These are phyloP conservation scores for Narthecium ossifragum DNA, from an alignment of 106 monocot genomes.

Conservation along the genomic window DNA sequence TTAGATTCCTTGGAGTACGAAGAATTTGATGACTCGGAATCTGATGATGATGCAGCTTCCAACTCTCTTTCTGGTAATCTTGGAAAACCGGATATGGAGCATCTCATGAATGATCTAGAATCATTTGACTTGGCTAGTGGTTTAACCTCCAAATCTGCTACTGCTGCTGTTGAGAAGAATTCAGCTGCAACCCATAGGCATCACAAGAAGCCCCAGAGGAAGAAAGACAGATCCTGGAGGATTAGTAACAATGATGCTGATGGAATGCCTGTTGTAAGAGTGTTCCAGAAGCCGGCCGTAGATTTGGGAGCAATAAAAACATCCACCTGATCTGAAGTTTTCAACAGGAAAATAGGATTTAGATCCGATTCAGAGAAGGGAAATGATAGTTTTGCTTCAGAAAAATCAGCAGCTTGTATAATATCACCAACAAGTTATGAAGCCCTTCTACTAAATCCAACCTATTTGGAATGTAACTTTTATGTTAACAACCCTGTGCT, in stretches of 20 bases:
- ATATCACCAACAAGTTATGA: too few species aligned
- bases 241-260: slow-evolving; percentile 72
- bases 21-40: slow-evolving; percentile 19
- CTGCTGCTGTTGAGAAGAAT: slow-evolving; percentile 36
- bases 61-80: slow-evolving; percentile 1
- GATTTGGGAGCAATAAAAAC: slow-evolving; percentile 33
- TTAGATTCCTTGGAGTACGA: slow-evolving; percentile 2
- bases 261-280: slow-evolving; percentile 78
- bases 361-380: too few species aligned
- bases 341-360: too few species aligned
- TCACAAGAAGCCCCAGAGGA: slow-evolving; percentile 86
- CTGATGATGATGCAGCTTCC: slow-evolving; percentile 7
- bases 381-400: too few species aligned
- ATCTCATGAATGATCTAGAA: slow-evolving; percentile 50
- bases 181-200: slow-evolving; percentile 34
- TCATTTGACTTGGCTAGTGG: slow-evolving; percentile 49
- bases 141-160: slow-evolving; percentile 12
- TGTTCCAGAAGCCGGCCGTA: slow-evolving; percentile 77
- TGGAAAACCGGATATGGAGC: slow-evolving; percentile 2
- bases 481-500: too few species aligned
- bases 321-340: slow-evolving; percentile 17
- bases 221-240: slow-evolving; percentile 90
- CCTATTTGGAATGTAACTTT: too few species aligned
- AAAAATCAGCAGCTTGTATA: too few species aligned
- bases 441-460: too few species aligned